Base-by-base conservation (phyloP, 176 grass and related monocot genomes). In the Carex pumila region DNA sequence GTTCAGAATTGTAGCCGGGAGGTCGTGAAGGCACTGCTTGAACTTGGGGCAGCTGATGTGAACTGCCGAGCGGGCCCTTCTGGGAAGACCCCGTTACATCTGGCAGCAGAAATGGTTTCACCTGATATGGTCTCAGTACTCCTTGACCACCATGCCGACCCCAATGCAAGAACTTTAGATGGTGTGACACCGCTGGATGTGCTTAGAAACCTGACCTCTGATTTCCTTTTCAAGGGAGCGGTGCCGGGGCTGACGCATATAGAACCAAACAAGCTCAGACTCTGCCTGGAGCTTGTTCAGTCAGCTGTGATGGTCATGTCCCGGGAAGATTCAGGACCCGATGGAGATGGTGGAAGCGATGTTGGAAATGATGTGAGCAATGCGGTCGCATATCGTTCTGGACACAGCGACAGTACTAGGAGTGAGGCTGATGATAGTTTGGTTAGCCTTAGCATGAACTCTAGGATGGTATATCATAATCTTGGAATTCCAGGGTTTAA, bases 221-320 rank as follows among this genome's bases (percentile, higher is more conserved):
- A 99, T 84, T 99, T 99, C 88, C 96, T 99, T 64, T 99, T 99
- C 89, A 99, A 99, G 85, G 96, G 96, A 55, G 93, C 96, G 1
- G 93, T 99, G 4, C 96, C 93, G 9, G 93, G 96, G 0, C 85
- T 95, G 13, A 90, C 93, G 12, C 96, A 98, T 88, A 92, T 98
- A 67, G 96, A 98, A 82, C 96, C 93, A 17, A 99, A 99, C 83
- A 99, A 99, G 83, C 92, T 99, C 71, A 85, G 96, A 77, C 89
- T 99, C 5, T 99, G 96, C 85, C 91, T 99, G 14, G 96, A 99
- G 76, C 91, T 99, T 67, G 96, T 99, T 62, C 96, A 99, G 83
- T 99, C 93, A 0, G 96, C 96, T 0, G 93, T 94, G 12, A 87
- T 94, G 91, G 96, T 99, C 5, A 87, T 94, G 76, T 89, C 93